These are phyloP conservation scores for Xylaria grammica DNA, from an alignment of 495 filamentous ascomycete genomes.

Conservation along the genomic window DNA sequence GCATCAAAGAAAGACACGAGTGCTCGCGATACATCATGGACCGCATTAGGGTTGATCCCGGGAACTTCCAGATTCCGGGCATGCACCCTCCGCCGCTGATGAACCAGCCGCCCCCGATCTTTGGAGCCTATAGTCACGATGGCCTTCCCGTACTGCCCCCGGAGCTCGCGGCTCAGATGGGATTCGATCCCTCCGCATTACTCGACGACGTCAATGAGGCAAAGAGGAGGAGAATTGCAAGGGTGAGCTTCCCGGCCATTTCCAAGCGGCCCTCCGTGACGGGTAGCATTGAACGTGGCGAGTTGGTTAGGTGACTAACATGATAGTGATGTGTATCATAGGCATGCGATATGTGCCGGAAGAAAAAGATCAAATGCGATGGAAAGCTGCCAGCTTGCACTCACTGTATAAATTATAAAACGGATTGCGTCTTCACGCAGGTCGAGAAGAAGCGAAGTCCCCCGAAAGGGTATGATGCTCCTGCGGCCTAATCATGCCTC, in stretches of 20 bases:
- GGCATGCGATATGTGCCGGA: slow-evolving; percentile 99
- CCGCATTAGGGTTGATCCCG: slow-evolving; percentile 40
- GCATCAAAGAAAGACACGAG: background rate
- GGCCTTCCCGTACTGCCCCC: slow-evolving; percentile 62
- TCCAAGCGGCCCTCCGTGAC: background rate
- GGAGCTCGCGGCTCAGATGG: slow-evolving; percentile 65
- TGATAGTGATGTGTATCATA: slow-evolving; percentile 37
- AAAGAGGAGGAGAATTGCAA: slow-evolving; percentile 91
- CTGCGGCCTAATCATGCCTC: background rate
- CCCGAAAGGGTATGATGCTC: slow-evolving; percentile 80
- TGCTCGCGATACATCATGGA: slow-evolving; percentile 43
- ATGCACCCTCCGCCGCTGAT: slow-evolving; percentile 62
- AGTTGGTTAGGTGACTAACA: slow-evolving; percentile 24
- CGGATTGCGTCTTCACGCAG: slow-evolving; percentile 95
- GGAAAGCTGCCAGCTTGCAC: slow-evolving; percentile 94
- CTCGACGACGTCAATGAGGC: slow-evolving; percentile 78
- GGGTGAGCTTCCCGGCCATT: slow-evolving; percentile 58
- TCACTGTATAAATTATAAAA: slow-evolving; percentile 98
- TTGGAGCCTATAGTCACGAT: slow-evolving; percentile 66
- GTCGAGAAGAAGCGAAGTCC: slow-evolving; percentile 99
- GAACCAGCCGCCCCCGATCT: slow-evolving; percentile 74
- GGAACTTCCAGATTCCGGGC: slow-evolving; percentile 54
- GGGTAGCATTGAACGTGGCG: background rate
- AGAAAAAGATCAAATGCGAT: slow-evolving; percentile 99
- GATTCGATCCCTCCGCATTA: slow-evolving; percentile 58